Evolutionary conservation across 2,329 filamentous ascomycete genomes (phyloP).

Genomic region (Neophaeococcomyces aloes): DNA sequence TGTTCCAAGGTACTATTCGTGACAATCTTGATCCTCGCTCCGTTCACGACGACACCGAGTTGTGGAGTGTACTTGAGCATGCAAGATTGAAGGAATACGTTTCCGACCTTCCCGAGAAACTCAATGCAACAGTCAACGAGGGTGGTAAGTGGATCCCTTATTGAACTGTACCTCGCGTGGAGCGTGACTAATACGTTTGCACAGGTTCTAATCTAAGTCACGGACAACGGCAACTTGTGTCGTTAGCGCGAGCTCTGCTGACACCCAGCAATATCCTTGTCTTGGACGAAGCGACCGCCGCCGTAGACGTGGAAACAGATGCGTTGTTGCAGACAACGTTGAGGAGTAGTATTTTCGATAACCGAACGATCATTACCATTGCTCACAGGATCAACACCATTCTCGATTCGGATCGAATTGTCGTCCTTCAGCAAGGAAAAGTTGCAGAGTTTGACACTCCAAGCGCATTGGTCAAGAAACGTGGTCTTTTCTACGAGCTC

Average conservation of each 20-base stretch:
- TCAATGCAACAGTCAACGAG: conserved; percentile 87
- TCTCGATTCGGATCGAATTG: conserved; percentile 74
- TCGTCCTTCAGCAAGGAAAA: conserved; percentile 81
- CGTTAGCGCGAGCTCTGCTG: conserved; percentile 81
- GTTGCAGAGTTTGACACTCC: conserved; percentile 92
- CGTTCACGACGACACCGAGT: conserved; percentile 89
- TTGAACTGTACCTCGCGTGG: conserved; percentile 3
- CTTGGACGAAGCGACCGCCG: conserved; percentile 86
- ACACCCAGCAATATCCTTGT: conserved; percentile 96
- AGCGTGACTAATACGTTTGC: neutral
- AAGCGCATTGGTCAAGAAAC: conserved; percentile 59
- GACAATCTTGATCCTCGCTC: conserved; percentile 94
- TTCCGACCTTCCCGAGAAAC: conserved; percentile 70
- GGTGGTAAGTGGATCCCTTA: conserved; percentile 56
- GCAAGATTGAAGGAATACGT: conserved; percentile 89
- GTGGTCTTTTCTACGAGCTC: conserved; percentile 76
- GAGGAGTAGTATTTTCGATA: conserved; percentile 61
- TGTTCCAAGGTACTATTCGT: conserved; percentile 85
- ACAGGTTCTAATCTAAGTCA: conserved; percentile 87
- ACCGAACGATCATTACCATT: conserved; percentile 95
- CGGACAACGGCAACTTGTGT: conserved; percentile 88
- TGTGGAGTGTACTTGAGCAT: conserved; percentile 93
- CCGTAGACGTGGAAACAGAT: conserved; percentile 60
- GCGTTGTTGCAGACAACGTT: conserved; percentile 54
- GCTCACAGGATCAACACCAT: conserved; percentile 98